phyloP scores from a whole-genome alignment of 1,284 basidiomycete genomes.

The Tilletia setariae region DNA sequence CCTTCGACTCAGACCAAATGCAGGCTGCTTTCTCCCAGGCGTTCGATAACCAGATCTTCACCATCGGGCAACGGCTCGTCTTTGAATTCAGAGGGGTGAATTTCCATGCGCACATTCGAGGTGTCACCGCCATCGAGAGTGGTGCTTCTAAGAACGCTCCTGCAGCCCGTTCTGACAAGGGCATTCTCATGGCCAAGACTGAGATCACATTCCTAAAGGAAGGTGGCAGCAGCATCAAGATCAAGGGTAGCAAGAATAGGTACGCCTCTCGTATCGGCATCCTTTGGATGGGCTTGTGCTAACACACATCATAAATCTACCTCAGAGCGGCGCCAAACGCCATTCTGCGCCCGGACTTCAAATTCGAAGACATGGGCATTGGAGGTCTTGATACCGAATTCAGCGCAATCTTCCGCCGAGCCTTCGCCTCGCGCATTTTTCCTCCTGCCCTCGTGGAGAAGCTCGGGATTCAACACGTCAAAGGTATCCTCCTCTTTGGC shows the following conservation, averaged over 20 bases:
- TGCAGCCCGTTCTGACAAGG: constrained; percentile 52
- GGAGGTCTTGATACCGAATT: constrained; percentile 96
- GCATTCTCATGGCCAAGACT: constrained; percentile 84
- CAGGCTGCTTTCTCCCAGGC: constrained; percentile 68
- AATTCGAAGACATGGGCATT: constrained; percentile 99
- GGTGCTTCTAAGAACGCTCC: constrained; percentile 18
- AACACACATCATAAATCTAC: too few species aligned
- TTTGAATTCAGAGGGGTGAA: constrained; percentile 90
- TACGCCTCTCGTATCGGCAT: constrained; percentile 54
- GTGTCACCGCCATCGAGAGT: constrained; percentile 65
- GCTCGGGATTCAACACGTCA: constrained; percentile 97
- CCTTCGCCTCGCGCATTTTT: constrained; percentile 96
- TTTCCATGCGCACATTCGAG: constrained; percentile 70
- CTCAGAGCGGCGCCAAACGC: constrained; percentile 84
- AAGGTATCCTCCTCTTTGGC: constrained; percentile 90
- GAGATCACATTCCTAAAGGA: constrained; percentile 86
- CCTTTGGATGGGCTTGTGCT: too few species aligned
- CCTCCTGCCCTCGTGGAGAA: constrained; percentile 95
- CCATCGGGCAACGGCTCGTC: constrained; percentile 69
- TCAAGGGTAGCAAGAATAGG: constrained; percentile 90
- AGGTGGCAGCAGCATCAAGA: constrained; percentile 73
- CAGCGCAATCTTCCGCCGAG: constrained; percentile 93
- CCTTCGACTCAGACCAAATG: constrained; percentile 75
- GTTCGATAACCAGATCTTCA: constrained; percentile 64
- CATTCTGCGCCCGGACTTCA: constrained; percentile 96